These are phyloP conservation scores for Yamadazyma siamensis DNA, from an alignment of 1,139 yeast species.

Conservation along the genomic window DNA sequence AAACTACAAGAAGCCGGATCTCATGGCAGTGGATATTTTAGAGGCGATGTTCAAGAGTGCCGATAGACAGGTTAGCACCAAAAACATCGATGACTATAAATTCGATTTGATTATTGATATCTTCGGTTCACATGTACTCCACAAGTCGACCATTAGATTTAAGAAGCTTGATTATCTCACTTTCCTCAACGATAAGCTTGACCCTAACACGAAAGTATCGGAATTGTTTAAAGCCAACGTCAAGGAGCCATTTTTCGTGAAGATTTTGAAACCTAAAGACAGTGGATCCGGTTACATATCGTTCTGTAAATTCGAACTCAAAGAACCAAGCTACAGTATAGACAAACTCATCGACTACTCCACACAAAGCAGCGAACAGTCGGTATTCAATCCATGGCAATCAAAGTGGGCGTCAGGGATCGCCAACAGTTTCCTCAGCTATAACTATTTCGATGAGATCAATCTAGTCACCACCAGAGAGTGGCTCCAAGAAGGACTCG, in stretches of 20 bases:
- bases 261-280: constrained; percentile 38
- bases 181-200: constrained; percentile 22
- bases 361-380: constrained; percentile 14
- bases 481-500: constrained; percentile 37
- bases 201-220: constrained; percentile 17
- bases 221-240: constrained; percentile 25
- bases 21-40: constrained; percentile 38
- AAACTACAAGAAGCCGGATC: constrained; percentile 38
- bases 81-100: constrained; percentile 26
- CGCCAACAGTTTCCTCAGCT: constrained; percentile 30
- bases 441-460: constrained; percentile 36
- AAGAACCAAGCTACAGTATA: constrained; percentile 34
- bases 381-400: constrained; percentile 31
- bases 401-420: constrained; percentile 30
- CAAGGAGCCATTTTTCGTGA: constrained; percentile 34
- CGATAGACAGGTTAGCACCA: constrained; percentile 17
- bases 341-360: constrained; percentile 25
- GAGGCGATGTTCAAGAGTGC: constrained; percentile 28
- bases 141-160: constrained; percentile 25
- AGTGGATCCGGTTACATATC: constrained; percentile 31
- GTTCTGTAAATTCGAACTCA: constrained; percentile 31
- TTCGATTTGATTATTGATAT: constrained; percentile 41
- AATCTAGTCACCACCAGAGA: constrained; percentile 21
- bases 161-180: constrained; percentile 28
- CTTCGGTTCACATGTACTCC: constrained; percentile 40